A percentile compares a stretch with the other conserved stretches of the same genome.
Evolutionary conservation across 2,329 filamentous ascomycete genomes (phyloP).

Genomic region (Hymenoscyphus occultus): DNA sequence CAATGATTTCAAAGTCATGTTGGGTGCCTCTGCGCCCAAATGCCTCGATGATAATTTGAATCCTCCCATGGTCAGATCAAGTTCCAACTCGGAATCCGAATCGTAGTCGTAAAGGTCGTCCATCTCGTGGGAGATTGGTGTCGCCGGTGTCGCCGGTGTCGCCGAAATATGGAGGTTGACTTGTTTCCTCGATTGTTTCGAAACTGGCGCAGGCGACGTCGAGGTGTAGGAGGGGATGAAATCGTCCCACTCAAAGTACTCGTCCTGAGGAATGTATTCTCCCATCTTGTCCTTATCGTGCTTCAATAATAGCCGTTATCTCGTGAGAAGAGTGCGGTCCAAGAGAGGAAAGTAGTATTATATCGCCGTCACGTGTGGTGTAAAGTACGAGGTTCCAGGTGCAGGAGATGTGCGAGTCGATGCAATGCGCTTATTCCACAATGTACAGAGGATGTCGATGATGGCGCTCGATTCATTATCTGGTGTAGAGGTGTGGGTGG

Average conservation of each 20-base stretch:
- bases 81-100: conserved; percentile 12
- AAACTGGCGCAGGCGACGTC: neutral
- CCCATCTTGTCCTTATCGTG: conserved; percentile 14
- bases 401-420: neutral
- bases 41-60: conserved; percentile 8
- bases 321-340: neutral
- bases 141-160: neutral
- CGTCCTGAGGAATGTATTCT: conserved; percentile 13
- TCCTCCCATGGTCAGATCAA: conserved; percentile 5
- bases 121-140: neutral
- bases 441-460: neutral
- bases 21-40: conserved; percentile 3
- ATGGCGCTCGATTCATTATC: neutral
- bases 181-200: neutral
- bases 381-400: neutral
- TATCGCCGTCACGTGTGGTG: neutral
- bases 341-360: neutral
- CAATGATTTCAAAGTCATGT: conserved; percentile 1
- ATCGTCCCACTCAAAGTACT: conserved; percentile 18
- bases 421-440: neutral
- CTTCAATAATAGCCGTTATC: neutral
- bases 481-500: neutral
- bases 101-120: conserved; percentile 6
- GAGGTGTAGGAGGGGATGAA: conserved; percentile 11
- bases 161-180: conserved; percentile 5